Evolutionary conservation across 2,329 filamentous ascomycete genomes (phyloP).

Genomic region (Fusarium floridanum): DNA sequence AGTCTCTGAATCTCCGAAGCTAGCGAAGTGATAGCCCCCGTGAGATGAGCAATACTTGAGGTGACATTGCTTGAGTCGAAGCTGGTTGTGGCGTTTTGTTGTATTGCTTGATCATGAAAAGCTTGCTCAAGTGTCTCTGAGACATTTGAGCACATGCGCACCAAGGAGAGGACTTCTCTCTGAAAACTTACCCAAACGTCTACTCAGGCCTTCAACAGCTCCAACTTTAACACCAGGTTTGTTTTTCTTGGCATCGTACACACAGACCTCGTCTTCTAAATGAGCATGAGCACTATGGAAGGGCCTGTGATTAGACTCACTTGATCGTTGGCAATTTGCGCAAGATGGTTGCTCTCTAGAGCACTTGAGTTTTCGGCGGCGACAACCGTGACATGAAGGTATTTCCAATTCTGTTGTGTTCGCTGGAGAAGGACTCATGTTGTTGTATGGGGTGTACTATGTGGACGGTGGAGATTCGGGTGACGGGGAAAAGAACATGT

Average conservation of each 20-base stretch:
- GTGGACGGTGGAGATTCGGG: neutral
- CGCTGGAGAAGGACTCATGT: neutral
- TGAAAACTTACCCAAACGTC: constrained; percentile 14
- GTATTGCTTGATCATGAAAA: constrained; percentile 4
- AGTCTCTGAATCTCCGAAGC: neutral
- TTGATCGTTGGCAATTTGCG: neutral
- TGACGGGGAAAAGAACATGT: neutral
- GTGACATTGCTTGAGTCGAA: neutral
- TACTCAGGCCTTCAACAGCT: constrained; percentile 17
- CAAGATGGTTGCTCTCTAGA: constrained; percentile 5
- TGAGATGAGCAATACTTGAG: neutral
- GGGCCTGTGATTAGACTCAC: neutral
- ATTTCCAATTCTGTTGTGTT: neutral
- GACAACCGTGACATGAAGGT: constrained; percentile 5
- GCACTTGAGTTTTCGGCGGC: constrained; percentile 2
- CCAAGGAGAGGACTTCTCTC: too few species aligned
- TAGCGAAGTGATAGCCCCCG: neutral
- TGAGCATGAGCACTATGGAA: neutral
- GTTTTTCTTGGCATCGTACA: constrained; percentile 26
- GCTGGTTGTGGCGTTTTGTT: neutral
- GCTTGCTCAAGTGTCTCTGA: neutral
- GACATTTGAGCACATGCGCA: neutral
- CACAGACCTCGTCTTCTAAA: constrained; percentile 9
- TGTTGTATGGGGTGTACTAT: neutral
- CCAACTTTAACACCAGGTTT: constrained; percentile 27